Evolutionary conservation across 306 rosid species (phyloP).

Genomic region (Malus sylvestris): DNA sequence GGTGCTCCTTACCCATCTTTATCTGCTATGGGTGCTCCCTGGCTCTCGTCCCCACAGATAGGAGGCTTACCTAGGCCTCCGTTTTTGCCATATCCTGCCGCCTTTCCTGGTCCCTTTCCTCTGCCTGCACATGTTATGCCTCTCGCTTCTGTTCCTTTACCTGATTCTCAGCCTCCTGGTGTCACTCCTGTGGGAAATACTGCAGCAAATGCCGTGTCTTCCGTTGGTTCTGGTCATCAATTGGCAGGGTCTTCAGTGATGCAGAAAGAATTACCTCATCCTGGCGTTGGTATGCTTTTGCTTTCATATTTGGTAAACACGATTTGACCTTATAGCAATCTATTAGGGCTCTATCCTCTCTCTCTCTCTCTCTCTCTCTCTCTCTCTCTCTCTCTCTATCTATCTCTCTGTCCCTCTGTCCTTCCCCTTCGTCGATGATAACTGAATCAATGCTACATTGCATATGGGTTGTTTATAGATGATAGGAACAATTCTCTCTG

Average conservation of each 20-base stretch:
- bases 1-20: conserved; percentile 49
- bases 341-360: background rate
- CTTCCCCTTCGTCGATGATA: too few species aligned
- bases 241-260: conserved; percentile 38
- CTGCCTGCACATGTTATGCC: conserved; percentile 57
- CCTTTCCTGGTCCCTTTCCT: conserved; percentile 66
- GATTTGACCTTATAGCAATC: background rate
- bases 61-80: conserved; percentile 60
- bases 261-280: conserved; percentile 39
- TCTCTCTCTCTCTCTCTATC: background rate
- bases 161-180: conserved; percentile 95
- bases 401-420: too few species aligned
- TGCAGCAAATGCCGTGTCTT: conserved; percentile 15
- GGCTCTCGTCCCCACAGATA: conserved; percentile 77
- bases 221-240: conserved; percentile 31
- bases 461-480: too few species aligned
- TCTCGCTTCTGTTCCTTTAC: conserved; percentile 56
- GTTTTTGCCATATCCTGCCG: conserved; percentile 52
- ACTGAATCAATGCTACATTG: too few species aligned
- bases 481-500: background rate
- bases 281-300: conserved; percentile 43
- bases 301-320: conserved; percentile 3
- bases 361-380: background rate
- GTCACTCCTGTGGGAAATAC: conserved; percentile 58
- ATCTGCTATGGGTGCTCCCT: conserved; percentile 53